These are phyloP conservation scores for Diaporthe longicolla DNA, from an alignment of 2,329 filamentous ascomycete genomes.

Conservation along the genomic window DNA sequence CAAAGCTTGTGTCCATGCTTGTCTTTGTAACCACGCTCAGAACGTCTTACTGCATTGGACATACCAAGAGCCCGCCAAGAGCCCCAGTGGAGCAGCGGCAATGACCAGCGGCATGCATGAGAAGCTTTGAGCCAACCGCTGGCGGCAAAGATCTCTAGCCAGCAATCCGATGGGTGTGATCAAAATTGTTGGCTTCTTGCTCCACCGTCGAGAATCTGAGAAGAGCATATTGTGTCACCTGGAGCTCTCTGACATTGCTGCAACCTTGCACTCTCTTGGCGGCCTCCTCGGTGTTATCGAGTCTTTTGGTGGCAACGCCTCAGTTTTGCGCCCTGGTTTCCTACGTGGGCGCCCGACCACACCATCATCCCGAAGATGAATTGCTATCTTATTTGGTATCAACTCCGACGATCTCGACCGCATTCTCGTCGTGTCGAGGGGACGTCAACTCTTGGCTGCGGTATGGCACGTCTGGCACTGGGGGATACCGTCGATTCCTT, in stretches of 20 bases:
- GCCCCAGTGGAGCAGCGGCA: not conserved
- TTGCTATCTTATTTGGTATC: not conserved
- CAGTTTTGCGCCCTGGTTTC: not conserved
- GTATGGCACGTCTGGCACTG: not conserved
- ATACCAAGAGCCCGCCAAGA: constrained; percentile 1
- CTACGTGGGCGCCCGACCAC: not conserved
- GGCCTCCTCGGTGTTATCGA: constrained; percentile 1
- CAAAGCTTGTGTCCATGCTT: constrained; percentile 32
- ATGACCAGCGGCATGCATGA: not conserved
- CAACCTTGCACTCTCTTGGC: not conserved
- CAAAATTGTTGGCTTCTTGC: not conserved
- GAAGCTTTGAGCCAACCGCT: not conserved
- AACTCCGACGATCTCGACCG: not conserved
- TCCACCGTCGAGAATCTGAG: not conserved
- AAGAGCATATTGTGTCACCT: not conserved
- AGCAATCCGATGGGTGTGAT: not conserved
- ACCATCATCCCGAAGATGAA: not conserved
- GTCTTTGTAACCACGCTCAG: not conserved
- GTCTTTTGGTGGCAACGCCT: not conserved
- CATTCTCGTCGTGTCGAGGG: not conserved
- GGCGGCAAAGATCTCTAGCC: constrained; percentile 16
- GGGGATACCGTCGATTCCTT: not conserved
- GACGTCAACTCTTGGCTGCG: constrained; percentile 13
- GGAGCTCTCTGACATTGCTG: not conserved
- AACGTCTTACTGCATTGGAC: not conserved